Evolutionary conservation across 345 rosid genomes (phyloP), one percentile per base, ranked within the genome.

Genomic region (Acer negundo): DNA sequence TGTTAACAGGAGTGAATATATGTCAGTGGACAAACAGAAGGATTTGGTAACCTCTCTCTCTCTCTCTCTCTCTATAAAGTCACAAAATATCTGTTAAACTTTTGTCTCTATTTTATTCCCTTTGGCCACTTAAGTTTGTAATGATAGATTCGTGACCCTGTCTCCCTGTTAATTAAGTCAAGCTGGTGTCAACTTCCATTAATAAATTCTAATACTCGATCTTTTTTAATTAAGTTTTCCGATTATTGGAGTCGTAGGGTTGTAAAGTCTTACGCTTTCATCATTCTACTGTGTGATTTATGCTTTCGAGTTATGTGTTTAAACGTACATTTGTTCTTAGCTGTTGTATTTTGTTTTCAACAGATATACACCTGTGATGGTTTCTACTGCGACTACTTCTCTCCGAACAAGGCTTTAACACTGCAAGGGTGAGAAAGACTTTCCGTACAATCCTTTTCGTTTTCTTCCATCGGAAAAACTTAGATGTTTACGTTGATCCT

Each of bases 301-400:
- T 69, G 69, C 62, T 65, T 63, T 77, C 44, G 6, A 42, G 23
- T 47, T 55, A 24, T 28, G 47, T 38, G 9, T 65, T 74, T 62
- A 40, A 28, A 28, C 26, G 26, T 24, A 24, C 44, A 58, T 2
- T 46, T 17, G 4, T 46, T 73, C 55, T 46, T 56, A 35, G 59
- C 44, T 51, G n/a, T 23, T 61, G 44, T 15, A 24, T 72, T 67
- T 7, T 71, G 9, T 82, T 67, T 67, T 66, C 47, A 31, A 84
- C 83, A 96, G 99, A 94, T 96, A 76, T 94, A 96, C 67, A 80
- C 97, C 79, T 96, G 99, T 91, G 92, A 96, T 84, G 99, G 98
- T 64, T 96, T 94, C 87, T 96, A 96, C 82, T 96, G 99, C 10
- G 98, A 96, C 38, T 91, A 96, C 84, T 96, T 94, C 85, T 89